Evolutionary conservation across 768 basidiomycete genomes (phyloP).

Genomic region (Agaricus blazei): DNA sequence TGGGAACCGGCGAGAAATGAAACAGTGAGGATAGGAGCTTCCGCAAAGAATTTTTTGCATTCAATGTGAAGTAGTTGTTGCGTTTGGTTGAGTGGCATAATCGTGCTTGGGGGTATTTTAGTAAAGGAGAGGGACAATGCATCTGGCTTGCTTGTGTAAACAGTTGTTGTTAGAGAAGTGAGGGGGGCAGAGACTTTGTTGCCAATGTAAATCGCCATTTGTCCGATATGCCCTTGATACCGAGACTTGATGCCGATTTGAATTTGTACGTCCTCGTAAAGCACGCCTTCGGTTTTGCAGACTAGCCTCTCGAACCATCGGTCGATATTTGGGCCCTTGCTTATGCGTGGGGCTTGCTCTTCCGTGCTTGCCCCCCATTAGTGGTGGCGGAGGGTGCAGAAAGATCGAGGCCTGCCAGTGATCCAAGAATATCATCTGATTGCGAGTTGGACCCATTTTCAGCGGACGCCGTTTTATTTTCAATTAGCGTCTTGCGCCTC

Average conservation of each 20-base stretch:
- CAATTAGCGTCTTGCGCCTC: slow-evolving; percentile 40
- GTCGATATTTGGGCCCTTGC: slow-evolving; percentile 68
- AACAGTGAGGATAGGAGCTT: slow-evolving; percentile 73
- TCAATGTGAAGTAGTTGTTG: slow-evolving; percentile 94
- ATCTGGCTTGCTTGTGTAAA: slow-evolving; percentile 68
- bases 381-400: slow-evolving; percentile 22
- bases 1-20: slow-evolving; percentile 93
- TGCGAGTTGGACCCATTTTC: slow-evolving; percentile 33
- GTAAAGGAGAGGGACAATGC: slow-evolving; percentile 81
- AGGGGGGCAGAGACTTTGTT: slow-evolving; percentile 92
- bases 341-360: slow-evolving; percentile 50
- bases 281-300: slow-evolving; percentile 77
- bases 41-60: slow-evolving; percentile 82
- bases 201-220: slow-evolving; percentile 91
- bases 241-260: slow-evolving; percentile 96
- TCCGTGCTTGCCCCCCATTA: slow-evolving; percentile 15
- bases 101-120: slow-evolving; percentile 82
- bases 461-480: slow-evolving; percentile 18
- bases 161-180: slow-evolving; percentile 82
- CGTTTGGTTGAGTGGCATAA: slow-evolving; percentile 79
- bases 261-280: slow-evolving; percentile 94
- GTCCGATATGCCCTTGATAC: slow-evolving; percentile 92
- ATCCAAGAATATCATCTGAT: slow-evolving; percentile 54
- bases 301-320: slow-evolving; percentile 87
- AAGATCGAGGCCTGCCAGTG: slow-evolving; percentile 81